A percentile compares a stretch with the other conserved stretches of the same genome.
These are phyloP conservation scores for Porodaedalea pini DNA, from an alignment of 1,284 basidiomycete species.

Conservation along the genomic window DNA sequence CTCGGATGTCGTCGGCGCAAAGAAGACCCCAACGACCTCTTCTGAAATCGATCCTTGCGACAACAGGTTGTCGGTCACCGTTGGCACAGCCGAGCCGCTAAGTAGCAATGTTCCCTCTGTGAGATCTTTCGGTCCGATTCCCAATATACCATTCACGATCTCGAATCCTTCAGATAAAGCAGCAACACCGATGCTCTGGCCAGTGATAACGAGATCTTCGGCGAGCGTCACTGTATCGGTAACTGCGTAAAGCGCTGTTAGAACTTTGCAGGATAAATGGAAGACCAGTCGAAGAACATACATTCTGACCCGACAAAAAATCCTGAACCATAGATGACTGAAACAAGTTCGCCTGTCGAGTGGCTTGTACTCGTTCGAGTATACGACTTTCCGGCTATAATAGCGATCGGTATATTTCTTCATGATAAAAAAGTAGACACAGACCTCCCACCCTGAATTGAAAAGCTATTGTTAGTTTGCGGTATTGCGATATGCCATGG, in stretches of 20 bases:
- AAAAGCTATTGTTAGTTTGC: no score
- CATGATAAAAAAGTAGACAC: no score
- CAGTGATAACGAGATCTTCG: constrained; percentile 29
- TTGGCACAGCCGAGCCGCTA: constrained; percentile 32
- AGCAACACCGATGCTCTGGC: constrained; percentile 60
- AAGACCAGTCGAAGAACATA: background rate
- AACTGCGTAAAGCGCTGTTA: constrained; percentile 9
- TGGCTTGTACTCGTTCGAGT: constrained; percentile 11
- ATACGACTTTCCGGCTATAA: constrained; percentile 14
- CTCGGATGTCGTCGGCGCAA: constrained; percentile 39
- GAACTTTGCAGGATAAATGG: background rate
- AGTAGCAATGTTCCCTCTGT: constrained; percentile 25
- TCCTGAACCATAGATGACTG: constrained; percentile 20
- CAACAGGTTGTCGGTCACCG: constrained; percentile 51
- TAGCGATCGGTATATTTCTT: no score
- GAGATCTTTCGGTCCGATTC: constrained; percentile 34
- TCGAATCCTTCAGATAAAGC: constrained; percentile 35
- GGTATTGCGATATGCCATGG: constrained; percentile 13
- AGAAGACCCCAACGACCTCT: constrained; percentile 47
- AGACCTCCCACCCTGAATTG: no score
- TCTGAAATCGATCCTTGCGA: constrained; percentile 34
- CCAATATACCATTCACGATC: constrained; percentile 53
- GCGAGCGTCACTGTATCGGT: constrained; percentile 32
- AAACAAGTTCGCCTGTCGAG: constrained; percentile 13
- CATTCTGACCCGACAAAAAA: constrained; percentile 19